Conservation (phyloP, 2,329 filamentous ascomycete species). For the Aspergillus tubingensis region DNA sequence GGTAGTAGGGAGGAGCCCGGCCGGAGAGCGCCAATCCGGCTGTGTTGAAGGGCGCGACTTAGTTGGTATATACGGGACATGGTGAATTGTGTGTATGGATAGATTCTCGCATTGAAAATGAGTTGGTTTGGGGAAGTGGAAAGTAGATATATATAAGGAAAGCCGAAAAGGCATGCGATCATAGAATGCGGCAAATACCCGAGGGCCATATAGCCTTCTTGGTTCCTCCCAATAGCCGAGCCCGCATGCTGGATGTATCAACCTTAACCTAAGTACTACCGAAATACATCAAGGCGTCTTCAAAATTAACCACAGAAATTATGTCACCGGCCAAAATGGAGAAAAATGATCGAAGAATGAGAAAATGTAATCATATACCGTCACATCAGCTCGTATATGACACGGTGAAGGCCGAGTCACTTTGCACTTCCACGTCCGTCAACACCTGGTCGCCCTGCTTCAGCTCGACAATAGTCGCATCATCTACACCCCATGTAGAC, state of each 20-base stretch:
- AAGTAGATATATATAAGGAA: background rate
- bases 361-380: background rate
- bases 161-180: background rate
- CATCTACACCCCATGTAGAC: slow-evolving; percentile 32
- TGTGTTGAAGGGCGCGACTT: background rate
- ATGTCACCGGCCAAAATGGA: background rate
- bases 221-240: background rate
- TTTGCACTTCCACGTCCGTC: slow-evolving; percentile 29
- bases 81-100: background rate
- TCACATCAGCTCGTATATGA: slow-evolving; percentile 17
- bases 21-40: background rate
- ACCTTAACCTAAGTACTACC: background rate
- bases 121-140: background rate
- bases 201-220: background rate
- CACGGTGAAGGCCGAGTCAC: slow-evolving; percentile 32
- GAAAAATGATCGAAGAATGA: background rate
- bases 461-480: slow-evolving; percentile 51
- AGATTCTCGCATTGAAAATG: background rate
- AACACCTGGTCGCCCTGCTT: slow-evolving; percentile 45
- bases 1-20: background rate
- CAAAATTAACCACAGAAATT: background rate
- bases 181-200: background rate
- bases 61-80: slow-evolving; percentile 12
- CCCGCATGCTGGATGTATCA: background rate
- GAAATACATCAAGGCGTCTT: background rate